Evolutionary conservation across 2,329 filamentous ascomycete species (phyloP), one percentile per base, ranked within the genome.

Genomic region (Sphaerulina vaccinii): DNA sequence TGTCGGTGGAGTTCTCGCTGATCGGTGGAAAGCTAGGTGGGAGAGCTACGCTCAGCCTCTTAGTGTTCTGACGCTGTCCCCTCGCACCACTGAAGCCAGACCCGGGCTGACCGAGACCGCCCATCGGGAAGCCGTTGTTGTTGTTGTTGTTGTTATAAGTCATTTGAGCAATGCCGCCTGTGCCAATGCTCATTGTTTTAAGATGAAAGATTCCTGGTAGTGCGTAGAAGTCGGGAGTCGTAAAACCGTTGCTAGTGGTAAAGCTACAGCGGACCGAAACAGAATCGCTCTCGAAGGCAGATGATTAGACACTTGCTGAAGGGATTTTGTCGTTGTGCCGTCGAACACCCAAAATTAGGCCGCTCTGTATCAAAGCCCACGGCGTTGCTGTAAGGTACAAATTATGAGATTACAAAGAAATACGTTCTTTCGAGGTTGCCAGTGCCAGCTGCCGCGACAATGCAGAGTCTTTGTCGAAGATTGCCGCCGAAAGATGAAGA

Each of bases 121-220:
- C 78, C 71, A 86, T 79, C 71, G 81, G 76, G 72, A 88, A 88
- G 49, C 58, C 61, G 56, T 63, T 65, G 22, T 48, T 48, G 35
- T 33, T 45, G 49, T 62, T 67, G 68, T 33, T 35, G 51, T 56
- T 58, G 69, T 59, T 59, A 79, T 85, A 88, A 78, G 90, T 88
- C 92, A 97, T 97, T 82, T 95, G 90, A 93, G 90, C 87, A 79
- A 96, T 89, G 93, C 90, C 90, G 82, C 92, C 92, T 83, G 92
- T 86, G 92, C 96, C 87, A 86, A 95, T 86, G 73, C 76, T 79
- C 76, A 75, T 67, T 48, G 18, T 48, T 16, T 46, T 19, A 16
- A 37, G 21, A 54, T 49, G 40, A 60, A 56, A 19, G 32, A 42
- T 19, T 42, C 56, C 57, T 41, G 52, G 43, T 39, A 48, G 44